These are phyloP conservation scores for Candida boleticola DNA, from an alignment of 805 yeast species.

Conservation along the genomic window DNA sequence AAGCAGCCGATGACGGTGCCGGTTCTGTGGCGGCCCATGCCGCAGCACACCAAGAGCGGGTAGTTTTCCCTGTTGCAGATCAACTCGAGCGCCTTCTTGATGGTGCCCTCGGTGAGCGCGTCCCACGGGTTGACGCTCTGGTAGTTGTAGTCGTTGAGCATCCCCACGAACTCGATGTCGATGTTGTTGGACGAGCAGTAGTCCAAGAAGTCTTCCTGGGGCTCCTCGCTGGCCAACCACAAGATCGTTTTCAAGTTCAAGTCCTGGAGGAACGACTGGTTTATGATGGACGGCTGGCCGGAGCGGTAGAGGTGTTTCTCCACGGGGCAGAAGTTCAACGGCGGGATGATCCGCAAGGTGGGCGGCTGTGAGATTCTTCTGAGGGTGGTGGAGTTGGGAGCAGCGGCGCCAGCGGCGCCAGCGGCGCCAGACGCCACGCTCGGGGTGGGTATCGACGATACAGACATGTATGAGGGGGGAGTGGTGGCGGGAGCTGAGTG, in stretches of 20 bases:
- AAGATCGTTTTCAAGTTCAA: constrained; percentile 75
- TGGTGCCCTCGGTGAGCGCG: constrained; percentile 79
- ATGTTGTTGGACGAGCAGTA: constrained; percentile 75
- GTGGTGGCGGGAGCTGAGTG: no score
- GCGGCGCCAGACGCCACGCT: constrained; percentile 13
- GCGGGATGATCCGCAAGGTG: constrained; percentile 75
- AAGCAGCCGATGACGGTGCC: constrained; percentile 96
- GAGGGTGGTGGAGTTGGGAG: constrained; percentile 4
- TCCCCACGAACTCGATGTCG: constrained; percentile 77
- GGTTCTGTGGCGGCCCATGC: constrained; percentile 97
- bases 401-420: constrained; percentile 18
- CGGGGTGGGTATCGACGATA: neutral
- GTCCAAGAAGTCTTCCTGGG: constrained; percentile 80
- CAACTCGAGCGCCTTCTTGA: constrained; percentile 72
- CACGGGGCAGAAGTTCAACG: constrained; percentile 92
- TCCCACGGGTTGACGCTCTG: constrained; percentile 85
- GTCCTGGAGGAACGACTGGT: constrained; percentile 78
- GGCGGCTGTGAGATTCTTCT: constrained; percentile 49
- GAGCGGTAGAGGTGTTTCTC: constrained; percentile 83
- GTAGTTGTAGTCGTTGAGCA: constrained; percentile 58
- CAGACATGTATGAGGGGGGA: constrained; percentile 13
- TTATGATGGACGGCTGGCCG: constrained; percentile 94
- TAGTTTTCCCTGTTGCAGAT: constrained; percentile 71
- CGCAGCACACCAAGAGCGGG: constrained; percentile 90
- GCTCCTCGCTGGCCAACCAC: constrained; percentile 96